Percentiles rank a stretch among this genome's conserved stretches.
phyloP scores from a whole-genome alignment of 345 rosid species.

The Acer campestre region DNA sequence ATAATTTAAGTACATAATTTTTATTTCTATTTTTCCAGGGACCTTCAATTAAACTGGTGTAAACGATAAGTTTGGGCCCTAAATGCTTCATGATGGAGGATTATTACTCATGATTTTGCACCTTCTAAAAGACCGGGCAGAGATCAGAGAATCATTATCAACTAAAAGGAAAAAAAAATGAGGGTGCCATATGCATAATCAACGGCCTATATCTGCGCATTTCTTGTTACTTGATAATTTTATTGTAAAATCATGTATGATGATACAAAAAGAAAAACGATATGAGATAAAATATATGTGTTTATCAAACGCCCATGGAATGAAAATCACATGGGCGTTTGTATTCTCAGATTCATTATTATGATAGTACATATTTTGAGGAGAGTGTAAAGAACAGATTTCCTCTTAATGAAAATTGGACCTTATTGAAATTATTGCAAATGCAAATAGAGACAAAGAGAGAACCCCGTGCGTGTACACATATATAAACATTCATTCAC shows the following conservation, averaged over 20 bases:
- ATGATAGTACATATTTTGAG: conserved; percentile 9
- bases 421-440: too few relatives aligned
- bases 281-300: not conserved
- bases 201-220: not conserved
- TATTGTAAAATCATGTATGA: conserved; percentile 1
- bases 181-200: not conserved
- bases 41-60: not conserved
- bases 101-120: not conserved
- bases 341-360: not conserved
- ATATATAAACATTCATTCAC: too few relatives aligned
- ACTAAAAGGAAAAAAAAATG: too few relatives aligned
- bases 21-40: not conserved
- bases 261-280: not conserved
- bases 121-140: not conserved
- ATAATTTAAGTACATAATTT: not conserved
- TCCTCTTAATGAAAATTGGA: too few relatives aligned
- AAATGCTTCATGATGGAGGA: not conserved
- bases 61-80: not conserved
- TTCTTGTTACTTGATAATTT: not conserved
- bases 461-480: too few relatives aligned
- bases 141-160: not conserved
- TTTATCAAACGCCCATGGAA: not conserved
- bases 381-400: not conserved
- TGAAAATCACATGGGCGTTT: too few relatives aligned
- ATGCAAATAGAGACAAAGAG: too few relatives aligned